These are phyloP conservation scores for Tylopilus sp. DNA, from an alignment of 768 basidiomycete genomes.

Conservation along the genomic window DNA sequence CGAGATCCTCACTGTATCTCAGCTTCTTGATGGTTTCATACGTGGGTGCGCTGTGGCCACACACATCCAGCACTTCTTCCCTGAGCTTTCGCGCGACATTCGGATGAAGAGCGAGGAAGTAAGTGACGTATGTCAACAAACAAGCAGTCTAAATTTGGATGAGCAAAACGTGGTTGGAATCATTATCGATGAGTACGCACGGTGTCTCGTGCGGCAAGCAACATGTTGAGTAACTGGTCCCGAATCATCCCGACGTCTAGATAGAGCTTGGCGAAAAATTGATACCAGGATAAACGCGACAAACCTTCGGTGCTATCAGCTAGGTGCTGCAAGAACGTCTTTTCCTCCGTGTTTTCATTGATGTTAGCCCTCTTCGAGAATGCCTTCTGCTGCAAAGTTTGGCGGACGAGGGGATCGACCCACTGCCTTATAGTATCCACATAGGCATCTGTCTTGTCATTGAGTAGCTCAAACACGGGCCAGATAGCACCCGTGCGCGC, in stretches of 20 bases:
- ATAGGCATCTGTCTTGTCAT: constrained; percentile 37
- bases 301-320: constrained; percentile 62
- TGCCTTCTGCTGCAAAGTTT: constrained; percentile 47
- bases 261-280: constrained; percentile 7
- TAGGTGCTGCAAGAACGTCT: constrained; percentile 66
- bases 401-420: constrained; percentile 62
- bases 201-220: constrained; percentile 77
- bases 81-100: constrained; percentile 51
- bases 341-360: constrained; percentile 42
- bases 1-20: constrained; percentile 54
- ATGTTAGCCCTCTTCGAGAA: constrained; percentile 38
- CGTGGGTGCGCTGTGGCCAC: constrained; percentile 49
- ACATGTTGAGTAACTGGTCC: constrained; percentile 74
- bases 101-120: constrained; percentile 66
- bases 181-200: constrained; percentile 35
- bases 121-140: constrained; percentile 64
- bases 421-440: constrained; percentile 36
- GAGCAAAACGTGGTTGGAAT: background rate
- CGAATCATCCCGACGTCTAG: constrained; percentile 64
- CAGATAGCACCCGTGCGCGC: constrained; percentile 38
- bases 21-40: constrained; percentile 56
- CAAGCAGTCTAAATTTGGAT: constrained; percentile 53
- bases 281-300: constrained; percentile 9
- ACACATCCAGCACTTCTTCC: constrained; percentile 56
- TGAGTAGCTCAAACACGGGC: constrained; percentile 41